phyloP scores from a whole-genome alignment of 441 rosid genomes.

The Erodium trifolium region DNA sequence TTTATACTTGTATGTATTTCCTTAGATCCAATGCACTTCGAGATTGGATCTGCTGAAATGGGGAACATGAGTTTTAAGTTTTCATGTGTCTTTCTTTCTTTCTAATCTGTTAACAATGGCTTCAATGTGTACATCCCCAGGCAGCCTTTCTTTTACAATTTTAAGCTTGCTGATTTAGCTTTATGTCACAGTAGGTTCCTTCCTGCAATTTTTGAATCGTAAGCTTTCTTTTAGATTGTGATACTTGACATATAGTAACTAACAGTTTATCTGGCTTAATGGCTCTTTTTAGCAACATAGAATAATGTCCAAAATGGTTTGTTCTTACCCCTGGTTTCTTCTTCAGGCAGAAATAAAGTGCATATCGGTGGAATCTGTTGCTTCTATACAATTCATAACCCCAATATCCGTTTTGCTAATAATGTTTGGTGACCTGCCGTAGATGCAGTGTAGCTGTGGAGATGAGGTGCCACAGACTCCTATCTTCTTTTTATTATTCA shows the following conservation, averaged over 20 bases:
- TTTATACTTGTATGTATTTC: background rate
- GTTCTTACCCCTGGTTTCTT: background rate
- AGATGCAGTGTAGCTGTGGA: conserved; percentile 44
- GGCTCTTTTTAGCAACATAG: background rate
- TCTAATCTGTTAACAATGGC: background rate
- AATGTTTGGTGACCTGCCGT: conserved; percentile 26
- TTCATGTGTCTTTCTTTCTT: background rate
- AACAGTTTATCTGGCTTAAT: background rate
- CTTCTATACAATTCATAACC: conserved; percentile 1
- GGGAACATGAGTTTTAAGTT: background rate
- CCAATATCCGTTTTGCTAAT: conserved; percentile 11
- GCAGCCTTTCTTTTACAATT: background rate
- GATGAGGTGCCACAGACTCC: conserved; percentile 43
- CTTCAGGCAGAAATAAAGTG: conserved; percentile 14
- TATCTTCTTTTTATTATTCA: background rate
- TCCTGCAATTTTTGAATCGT: background rate
- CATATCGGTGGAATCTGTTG: conserved; percentile 11
- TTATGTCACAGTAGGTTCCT: background rate
- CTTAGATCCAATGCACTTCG: background rate
- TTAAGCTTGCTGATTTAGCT: background rate
- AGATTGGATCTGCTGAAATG: background rate
- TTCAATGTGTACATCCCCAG: background rate
- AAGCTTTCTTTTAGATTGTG: background rate
- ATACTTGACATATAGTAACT: background rate
- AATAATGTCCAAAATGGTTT: background rate